Evolutionary conservation across 768 basidiomycete species (phyloP).

Genomic region (Hypsizygus marmoreus): DNA sequence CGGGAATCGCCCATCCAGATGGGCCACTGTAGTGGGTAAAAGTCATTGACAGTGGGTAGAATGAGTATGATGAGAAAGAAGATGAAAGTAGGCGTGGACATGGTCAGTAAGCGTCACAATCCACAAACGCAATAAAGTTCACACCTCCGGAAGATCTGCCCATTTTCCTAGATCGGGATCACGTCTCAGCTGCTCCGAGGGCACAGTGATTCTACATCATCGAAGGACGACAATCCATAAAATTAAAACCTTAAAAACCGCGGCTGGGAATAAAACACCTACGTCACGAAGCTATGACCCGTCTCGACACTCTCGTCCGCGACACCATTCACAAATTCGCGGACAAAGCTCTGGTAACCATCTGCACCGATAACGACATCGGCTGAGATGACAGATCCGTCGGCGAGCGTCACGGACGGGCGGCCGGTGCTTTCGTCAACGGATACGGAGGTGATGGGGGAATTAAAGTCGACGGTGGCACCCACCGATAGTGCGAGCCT

Average conservation of each 20-base stretch:
- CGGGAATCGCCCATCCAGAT: constrained; percentile 34
- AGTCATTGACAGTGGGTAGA: not conserved
- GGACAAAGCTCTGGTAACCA: constrained; percentile 43
- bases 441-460: constrained; percentile 26
- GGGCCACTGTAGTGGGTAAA: constrained; percentile 24
- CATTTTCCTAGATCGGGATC: constrained; percentile 40
- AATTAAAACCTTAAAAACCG: not conserved
- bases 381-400: constrained; percentile 37
- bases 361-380: constrained; percentile 57
- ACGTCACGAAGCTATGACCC: constrained; percentile 40
- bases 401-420: constrained; percentile 29
- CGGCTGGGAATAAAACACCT: constrained; percentile 16
- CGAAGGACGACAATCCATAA: constrained; percentile 1
- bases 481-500: constrained; percentile 42
- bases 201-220: constrained; percentile 34
- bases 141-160: constrained; percentile 34
- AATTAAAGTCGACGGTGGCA: constrained; percentile 36
- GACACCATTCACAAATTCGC: constrained; percentile 35
- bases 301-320: constrained; percentile 26
- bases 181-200: constrained; percentile 33
- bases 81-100: not conserved
- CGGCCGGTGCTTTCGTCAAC: constrained; percentile 26
- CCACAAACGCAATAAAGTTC: not conserved
- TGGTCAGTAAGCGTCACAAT: constrained; percentile 5
- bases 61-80: not conserved